phyloP scores from a whole-genome alignment of 352 stramenopile species.

The Phytophthora ohioensis region DNA sequence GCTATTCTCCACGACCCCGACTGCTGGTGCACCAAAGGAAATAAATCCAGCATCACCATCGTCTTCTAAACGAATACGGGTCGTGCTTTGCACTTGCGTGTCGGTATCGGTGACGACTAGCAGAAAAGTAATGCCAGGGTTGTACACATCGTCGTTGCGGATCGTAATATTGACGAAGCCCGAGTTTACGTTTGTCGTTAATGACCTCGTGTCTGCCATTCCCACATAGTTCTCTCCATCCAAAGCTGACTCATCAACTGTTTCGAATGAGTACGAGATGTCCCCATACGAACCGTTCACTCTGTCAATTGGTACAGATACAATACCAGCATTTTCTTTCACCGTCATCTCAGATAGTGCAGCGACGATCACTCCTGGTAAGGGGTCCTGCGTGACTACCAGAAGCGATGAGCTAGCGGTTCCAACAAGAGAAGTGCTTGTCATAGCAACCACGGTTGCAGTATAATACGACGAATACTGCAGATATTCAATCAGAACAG shows the following conservation, averaged over 20 bases:
- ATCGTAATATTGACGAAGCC: constrained; percentile 46
- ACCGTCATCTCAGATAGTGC: constrained; percentile 25
- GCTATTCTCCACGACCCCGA: constrained; percentile 45
- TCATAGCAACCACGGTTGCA: constrained; percentile 41
- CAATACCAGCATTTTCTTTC: constrained; percentile 37
- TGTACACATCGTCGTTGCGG: constrained; percentile 53
- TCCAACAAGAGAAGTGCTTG: constrained; percentile 47
- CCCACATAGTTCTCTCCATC: constrained; percentile 47
- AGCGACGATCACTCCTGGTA: constrained; percentile 43
- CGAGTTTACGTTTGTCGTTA: constrained; percentile 43
- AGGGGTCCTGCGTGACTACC: constrained; percentile 47
- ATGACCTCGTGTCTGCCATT: constrained; percentile 12
- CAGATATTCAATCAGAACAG: constrained; percentile 30
- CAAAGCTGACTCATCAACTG: constrained; percentile 41
- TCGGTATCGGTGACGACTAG: constrained; percentile 45
- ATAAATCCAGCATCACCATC: constrained; percentile 67
- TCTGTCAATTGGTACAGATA: constrained; percentile 47
- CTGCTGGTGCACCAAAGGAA: constrained; percentile 39
- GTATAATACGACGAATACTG: constrained; percentile 51
- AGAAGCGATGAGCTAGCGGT: constrained; percentile 21
- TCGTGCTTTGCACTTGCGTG: constrained; percentile 34
- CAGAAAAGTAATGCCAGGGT: constrained; percentile 52
- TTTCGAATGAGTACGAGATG: constrained; percentile 47
- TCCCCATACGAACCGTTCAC: constrained; percentile 64
- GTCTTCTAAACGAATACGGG: constrained; percentile 50